Conservation (phyloP, 2,329 filamentous ascomycete genomes). For the Penicillium sp. region DNA sequence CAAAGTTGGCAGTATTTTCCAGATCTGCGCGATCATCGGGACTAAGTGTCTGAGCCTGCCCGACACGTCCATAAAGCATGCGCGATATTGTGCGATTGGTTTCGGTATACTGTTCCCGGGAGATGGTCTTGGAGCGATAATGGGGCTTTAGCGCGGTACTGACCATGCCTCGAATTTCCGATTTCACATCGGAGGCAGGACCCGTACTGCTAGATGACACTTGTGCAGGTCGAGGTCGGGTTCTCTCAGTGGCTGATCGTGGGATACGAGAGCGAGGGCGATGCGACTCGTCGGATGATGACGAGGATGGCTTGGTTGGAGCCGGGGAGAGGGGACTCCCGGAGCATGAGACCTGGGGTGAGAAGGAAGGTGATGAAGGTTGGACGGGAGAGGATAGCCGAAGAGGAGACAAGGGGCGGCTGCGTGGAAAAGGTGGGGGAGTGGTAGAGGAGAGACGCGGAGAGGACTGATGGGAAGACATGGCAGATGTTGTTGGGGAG, state of each 20-base stretch:
- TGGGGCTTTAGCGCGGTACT: conserved; percentile 73
- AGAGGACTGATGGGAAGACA: conserved; percentile 37
- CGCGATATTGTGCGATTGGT: conserved; percentile 89
- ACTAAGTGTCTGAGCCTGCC: conserved; percentile 53
- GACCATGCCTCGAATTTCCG: conserved; percentile 83
- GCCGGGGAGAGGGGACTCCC: conserved; percentile 39
- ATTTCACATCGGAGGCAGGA: conserved; percentile 77
- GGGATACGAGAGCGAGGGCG: conserved; percentile 23
- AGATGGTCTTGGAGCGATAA: conserved; percentile 72
- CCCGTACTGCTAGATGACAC: conserved; percentile 60
- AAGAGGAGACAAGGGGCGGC: conserved; percentile 31
- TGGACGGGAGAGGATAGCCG: conserved; percentile 30
- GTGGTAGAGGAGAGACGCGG: conserved; percentile 35
- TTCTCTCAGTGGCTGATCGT: conserved; percentile 15
- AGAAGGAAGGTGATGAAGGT: conserved; percentile 45
- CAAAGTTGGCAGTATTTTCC: conserved; percentile 69
- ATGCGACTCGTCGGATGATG: conserved; percentile 8
- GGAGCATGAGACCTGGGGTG: conserved; percentile 66
- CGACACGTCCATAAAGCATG: conserved; percentile 69
- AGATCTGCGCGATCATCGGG: conserved; percentile 62
- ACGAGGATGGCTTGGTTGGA: conserved; percentile 6
- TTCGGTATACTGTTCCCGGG: conserved; percentile 81
- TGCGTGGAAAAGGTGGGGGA: conserved; percentile 31
- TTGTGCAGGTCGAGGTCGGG: conserved; percentile 48
- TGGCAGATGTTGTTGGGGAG: conserved; percentile 38